A percentile compares a stretch with the other conserved stretches of the same genome.
Evolutionary conservation across 129 eudicot species (phyloP).

Genomic region (Saposhnikovia divaricata): DNA sequence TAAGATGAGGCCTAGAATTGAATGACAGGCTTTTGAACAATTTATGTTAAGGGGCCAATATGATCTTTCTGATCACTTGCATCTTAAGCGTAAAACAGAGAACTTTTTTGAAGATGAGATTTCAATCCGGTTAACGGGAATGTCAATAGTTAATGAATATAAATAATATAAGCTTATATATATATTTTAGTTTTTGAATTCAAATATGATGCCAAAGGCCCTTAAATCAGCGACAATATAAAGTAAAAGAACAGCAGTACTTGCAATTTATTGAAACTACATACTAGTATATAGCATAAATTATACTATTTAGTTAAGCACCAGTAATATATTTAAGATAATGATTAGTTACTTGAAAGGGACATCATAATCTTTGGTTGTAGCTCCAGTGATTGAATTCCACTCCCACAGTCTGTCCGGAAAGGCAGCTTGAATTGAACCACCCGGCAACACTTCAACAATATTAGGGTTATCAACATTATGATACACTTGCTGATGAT

Average conservation of each 20-base stretch:
- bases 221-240: neutral
- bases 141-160: too few species aligned
- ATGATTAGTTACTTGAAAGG: constrained; percentile 46
- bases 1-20: too few species aligned
- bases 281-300: neutral
- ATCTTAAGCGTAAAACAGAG: too few species aligned
- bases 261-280: neutral
- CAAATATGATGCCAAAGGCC: too few species aligned
- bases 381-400: constrained; percentile 41
- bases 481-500: constrained; percentile 18
- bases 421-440: constrained; percentile 18
- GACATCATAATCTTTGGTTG: constrained; percentile 39
- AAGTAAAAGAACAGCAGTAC: neutral
- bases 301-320: neutral
- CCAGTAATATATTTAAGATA: neutral
- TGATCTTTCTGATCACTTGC: too few species aligned
- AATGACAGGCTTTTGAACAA: too few species aligned
- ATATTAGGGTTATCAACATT: neutral
- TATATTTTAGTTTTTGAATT: neutral
- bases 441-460: constrained; percentile 19
- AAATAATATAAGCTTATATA: too few species aligned
- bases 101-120: too few species aligned
- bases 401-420: constrained; percentile 79
- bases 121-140: too few species aligned
- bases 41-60: too few species aligned